Base-by-base conservation (phyloP, 805 yeast species). In the Maudiozyma barnettii region DNA sequence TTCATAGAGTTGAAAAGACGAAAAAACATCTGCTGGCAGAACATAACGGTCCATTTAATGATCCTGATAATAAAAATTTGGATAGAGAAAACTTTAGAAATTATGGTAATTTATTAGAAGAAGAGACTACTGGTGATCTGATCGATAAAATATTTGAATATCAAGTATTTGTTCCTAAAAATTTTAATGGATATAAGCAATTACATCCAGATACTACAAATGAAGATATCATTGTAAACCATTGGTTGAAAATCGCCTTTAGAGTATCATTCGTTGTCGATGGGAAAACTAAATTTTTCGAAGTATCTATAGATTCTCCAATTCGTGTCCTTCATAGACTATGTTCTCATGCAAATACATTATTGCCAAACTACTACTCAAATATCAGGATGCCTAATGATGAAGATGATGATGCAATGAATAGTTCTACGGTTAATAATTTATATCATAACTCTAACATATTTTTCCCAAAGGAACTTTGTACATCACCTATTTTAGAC, bases 221-320 rank as follows among this genome's bases (percentile, higher is more conserved):
- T 54, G 77, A 75, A 29, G 79, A 79, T 55, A 86, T 93, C 52
- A 87, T 87, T 65, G 76, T 90, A 5, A 90, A 85, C 56, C 99
- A 91, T 66, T 91, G 98, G 96, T 79, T 91, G 58, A 93, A 91
- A 65, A 76, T 93, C 13, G 82, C 93, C 50, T 68, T 91, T 45
- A 70, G 97, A 44, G 71, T 93, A 30, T 84, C 95, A 7, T 77
- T 75, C 51, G 58, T 72, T 9, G 79, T 81, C 45, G 72, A 74
- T 38, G 73, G 68, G 7, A 84, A 84, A 59, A 70, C 91, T 39
- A 91, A 87, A 63, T 96, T 88, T 59, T 91, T 83, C 61, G 98
- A 93, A 67, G 83, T 91, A 38, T 80, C 86, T 48, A 90, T 91
- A 48, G 98, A 91, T 65, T 84, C 96, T 3, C 99, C 99, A 5